Base-by-base conservation (phyloP, 768 basidiomycete genomes). In the Chiua virens region DNA sequence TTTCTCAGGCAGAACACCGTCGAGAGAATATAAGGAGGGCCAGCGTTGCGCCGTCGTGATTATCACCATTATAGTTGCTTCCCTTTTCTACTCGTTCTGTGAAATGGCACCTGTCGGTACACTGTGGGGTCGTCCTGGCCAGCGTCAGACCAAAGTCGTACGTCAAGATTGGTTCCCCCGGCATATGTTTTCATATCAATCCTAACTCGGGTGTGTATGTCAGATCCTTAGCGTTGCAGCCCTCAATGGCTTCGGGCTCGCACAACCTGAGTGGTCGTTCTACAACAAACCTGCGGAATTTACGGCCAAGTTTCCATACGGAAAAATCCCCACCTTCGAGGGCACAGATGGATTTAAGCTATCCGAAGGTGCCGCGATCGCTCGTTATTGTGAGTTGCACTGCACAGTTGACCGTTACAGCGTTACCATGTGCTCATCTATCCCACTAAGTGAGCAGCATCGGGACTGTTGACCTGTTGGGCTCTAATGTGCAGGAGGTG, bases 141-240 rank as follows among this genome's bases (percentile, higher is more conserved):
- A n/a, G n/a, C n/a, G n/a, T n/a, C n/a, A n/a, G n/a, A n/a, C n/a
- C n/a, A n/a, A n/a, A n/a, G n/a, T 59, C n/a, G 57, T 61, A 47
- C 30, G 62, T 64, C 9, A 15, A 5, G 18, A 41, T 9, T 15
- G 3, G 20, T 30, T 30, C 28, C n/a, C n/a, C n/a, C n/a, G n/a
- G n/a, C 20, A 15, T 21, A n/a, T 30, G 13, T 45, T 21, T 13
- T 41, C 14, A 4, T 11, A 11, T 5, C 5, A 4, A 18, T n/a
- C 37, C 40, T 20, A 5, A 45, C 18, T 15, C 17, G 10, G 18
- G n/a, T 4, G 3, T 11, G 4, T 14, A 4, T 18, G 4, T 45
- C 23, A 48, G 57, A 61, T 64, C 18, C 49, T 62, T 38, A 57
- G 49, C 14, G 60, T 59, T 13, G 60, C 60, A 14, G 63, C 60